Evolutionary conservation across 1,284 basidiomycete genomes (phyloP).

Genomic region (Marasmius tenuissimus): DNA sequence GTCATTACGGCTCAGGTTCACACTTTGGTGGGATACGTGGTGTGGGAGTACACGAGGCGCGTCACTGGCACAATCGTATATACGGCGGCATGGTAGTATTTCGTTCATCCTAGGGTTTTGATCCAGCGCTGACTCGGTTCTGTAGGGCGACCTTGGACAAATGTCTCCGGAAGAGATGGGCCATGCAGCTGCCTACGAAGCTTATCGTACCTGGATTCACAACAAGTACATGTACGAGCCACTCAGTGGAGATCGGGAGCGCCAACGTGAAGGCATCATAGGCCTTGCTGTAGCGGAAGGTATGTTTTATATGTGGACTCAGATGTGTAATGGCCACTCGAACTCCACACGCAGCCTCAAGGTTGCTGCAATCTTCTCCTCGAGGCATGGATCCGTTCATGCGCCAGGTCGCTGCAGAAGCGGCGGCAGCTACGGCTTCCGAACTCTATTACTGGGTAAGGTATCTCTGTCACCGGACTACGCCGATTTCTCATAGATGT

Average conservation of each 20-base stretch:
- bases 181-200: constrained; percentile 70
- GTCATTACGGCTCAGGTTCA: constrained; percentile 21
- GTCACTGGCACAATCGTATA: constrained; percentile 55
- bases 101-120: background rate
- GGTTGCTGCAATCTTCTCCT: constrained; percentile 45
- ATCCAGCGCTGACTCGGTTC: constrained; percentile 1
- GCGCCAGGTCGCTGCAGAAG: constrained; percentile 47
- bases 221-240: constrained; percentile 53
- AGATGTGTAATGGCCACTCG: background rate
- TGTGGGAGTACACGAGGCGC: constrained; percentile 54
- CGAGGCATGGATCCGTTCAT: constrained; percentile 42
- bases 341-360: constrained; percentile 32
- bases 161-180: constrained; percentile 57
- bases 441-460: constrained; percentile 46
- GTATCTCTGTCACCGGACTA: background rate
- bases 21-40: constrained; percentile 25
- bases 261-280: constrained; percentile 60
- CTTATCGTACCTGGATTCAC: constrained; percentile 62
- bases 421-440: constrained; percentile 58
- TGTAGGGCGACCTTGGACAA: constrained; percentile 42
- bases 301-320: constrained; percentile 18
- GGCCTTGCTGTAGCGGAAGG: constrained; percentile 67
- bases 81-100: constrained; percentile 54
- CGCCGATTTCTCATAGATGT: background rate
- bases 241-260: constrained; percentile 48